phyloP scores from a whole-genome alignment of 345 rosid species.

The Aurinia saxatilis region DNA sequence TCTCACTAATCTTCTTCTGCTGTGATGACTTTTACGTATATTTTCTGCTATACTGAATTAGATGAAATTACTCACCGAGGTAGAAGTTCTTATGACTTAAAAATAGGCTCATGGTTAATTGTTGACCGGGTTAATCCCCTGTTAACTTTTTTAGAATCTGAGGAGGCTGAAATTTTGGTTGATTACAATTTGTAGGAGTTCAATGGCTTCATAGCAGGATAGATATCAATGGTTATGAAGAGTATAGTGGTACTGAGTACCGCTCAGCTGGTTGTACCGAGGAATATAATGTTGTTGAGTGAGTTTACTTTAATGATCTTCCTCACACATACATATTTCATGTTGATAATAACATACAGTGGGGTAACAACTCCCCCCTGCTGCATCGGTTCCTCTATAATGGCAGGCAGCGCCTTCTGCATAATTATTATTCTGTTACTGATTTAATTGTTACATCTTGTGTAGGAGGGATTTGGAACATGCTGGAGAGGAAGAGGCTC shows the following conservation, averaged over 20 bases:
- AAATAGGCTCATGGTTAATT: neutral
- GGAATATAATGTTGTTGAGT: conserved; percentile 68
- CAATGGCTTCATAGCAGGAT: conserved; percentile 92
- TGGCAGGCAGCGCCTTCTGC: neutral
- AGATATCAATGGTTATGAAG: conserved; percentile 79
- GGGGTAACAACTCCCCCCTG: too few relatives aligned
- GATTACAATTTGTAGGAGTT: conserved; percentile 41
- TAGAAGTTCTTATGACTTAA: neutral
- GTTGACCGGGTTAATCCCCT: neutral
- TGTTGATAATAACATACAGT: neutral
- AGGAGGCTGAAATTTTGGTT: neutral
- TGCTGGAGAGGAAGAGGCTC: conserved; percentile 69
- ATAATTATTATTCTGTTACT: neutral
- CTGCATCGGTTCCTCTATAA: too few relatives aligned
- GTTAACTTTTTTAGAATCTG: neutral
- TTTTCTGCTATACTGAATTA: neutral
- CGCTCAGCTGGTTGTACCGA: conserved; percentile 90
- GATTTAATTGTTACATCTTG: conserved; percentile 4
- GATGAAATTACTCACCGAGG: neutral
- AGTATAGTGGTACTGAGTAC: conserved; percentile 75
- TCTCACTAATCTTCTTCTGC: neutral
- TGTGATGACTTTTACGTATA: neutral
- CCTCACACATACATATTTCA: neutral
- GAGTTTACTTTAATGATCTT: conserved; percentile 21
- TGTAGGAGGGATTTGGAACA: conserved; percentile 70